Percentiles rank a stretch among this genome's conserved stretches.
These are phyloP conservation scores for Yamadazyma triangularis DNA, from an alignment of 1,139 yeast genomes.

Conservation along the genomic window DNA sequence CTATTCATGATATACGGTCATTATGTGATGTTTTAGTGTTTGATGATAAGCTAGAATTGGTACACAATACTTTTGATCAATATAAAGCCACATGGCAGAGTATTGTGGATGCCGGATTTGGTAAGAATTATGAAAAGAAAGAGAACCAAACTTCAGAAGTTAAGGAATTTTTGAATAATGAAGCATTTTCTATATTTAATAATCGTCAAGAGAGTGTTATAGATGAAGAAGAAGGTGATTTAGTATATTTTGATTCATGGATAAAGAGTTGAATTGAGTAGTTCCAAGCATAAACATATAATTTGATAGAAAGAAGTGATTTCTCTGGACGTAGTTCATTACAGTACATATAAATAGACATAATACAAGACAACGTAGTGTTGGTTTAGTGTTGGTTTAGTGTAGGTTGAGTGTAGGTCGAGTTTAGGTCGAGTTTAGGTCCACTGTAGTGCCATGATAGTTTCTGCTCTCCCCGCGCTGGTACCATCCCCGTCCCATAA, in stretches of 20 bases:
- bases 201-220: conserved; percentile 28
- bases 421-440: too few species aligned
- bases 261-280: conserved; percentile 11
- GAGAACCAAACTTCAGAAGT: conserved; percentile 9
- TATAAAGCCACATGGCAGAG: conserved; percentile 61
- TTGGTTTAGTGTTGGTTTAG: too few species aligned
- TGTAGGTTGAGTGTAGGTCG: too few species aligned
- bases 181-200: conserved; percentile 32
- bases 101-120: conserved; percentile 59
- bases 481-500: too few species aligned
- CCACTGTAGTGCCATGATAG: too few species aligned
- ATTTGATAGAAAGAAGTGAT: too few species aligned
- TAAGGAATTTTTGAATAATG: conserved; percentile 9
- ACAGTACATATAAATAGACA: too few species aligned
- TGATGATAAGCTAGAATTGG: conserved; percentile 54
- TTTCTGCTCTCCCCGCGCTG: too few species aligned
- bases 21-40: conserved; percentile 81
- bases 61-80: conserved; percentile 42
- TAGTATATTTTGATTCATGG: conserved; percentile 42
- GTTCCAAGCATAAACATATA: conserved; percentile 1
- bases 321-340: too few species aligned
- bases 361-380: too few species aligned
- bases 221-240: conserved; percentile 31
- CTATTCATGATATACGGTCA: conserved; percentile 67
- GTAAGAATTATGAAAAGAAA: conserved; percentile 31